phyloP scores from a whole-genome alignment of 2,329 filamentous ascomycete species.

The Phyllachora maydis region DNA sequence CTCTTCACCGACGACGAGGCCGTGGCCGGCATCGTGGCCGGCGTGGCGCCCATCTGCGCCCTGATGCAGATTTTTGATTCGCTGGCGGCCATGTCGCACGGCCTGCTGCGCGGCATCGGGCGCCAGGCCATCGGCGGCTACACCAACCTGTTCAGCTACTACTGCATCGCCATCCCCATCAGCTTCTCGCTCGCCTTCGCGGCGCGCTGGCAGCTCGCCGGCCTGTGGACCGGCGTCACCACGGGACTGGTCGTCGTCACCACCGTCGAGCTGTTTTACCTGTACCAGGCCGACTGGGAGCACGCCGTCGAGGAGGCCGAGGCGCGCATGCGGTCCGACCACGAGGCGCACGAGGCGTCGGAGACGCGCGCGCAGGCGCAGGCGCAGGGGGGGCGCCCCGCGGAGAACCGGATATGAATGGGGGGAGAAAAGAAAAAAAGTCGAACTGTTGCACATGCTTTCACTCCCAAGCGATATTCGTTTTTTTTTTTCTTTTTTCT shows the following conservation, averaged over 20 bases:
- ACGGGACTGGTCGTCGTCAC: constrained; percentile 28
- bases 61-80: constrained; percentile 56
- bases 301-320: constrained; percentile 6
- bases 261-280: constrained; percentile 7
- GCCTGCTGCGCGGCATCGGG: constrained; percentile 48
- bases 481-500: no score
- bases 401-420: no score
- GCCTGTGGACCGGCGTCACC: constrained; percentile 45
- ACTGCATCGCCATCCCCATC: constrained; percentile 49
- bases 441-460: no score
- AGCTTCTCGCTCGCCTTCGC: constrained; percentile 47
- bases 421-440: no score
- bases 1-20: constrained; percentile 38
- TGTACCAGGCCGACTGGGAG: constrained; percentile 8
- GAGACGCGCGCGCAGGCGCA: no score
- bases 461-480: no score
- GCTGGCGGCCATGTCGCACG: constrained; percentile 43
- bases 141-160: constrained; percentile 52
- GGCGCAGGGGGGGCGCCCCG: no score
- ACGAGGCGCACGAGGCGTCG: no score
- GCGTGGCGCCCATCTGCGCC: constrained; percentile 44
- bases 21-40: constrained; percentile 30
- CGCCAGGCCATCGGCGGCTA: constrained; percentile 52
- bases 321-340: constrained; percentile 5
- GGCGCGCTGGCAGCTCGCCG: constrained; percentile 40